Conservation (phyloP, 192 early-diverging fungal species). For the Dissophora globulifera region DNA sequence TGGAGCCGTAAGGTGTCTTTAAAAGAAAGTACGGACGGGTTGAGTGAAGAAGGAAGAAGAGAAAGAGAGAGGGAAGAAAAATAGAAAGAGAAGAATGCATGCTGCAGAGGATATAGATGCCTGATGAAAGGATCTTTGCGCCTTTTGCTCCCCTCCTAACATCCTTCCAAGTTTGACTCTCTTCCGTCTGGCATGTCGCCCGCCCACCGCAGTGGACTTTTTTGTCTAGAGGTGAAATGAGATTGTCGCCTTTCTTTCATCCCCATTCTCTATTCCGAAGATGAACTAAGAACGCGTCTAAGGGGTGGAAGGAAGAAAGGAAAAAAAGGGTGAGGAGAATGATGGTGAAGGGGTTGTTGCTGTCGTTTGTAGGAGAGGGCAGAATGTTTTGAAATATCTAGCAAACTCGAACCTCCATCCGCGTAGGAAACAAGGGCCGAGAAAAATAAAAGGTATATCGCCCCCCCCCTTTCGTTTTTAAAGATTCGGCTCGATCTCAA, state of each 20-base stretch:
- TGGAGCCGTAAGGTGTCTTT: no score
- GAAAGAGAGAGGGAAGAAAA: not conserved
- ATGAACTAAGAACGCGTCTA: not conserved
- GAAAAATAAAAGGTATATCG: no score
- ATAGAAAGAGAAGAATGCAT: not conserved
- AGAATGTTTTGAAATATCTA: not conserved
- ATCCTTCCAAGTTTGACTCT: no score
- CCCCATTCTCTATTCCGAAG: constrained; percentile 10
- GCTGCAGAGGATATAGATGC: not conserved
- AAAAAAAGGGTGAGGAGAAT: no score
- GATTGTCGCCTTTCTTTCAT: not conserved
- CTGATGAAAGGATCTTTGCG: no score
- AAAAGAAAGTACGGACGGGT: no score
- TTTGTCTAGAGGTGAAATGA: not conserved
- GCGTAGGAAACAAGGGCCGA: no score
- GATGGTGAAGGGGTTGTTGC: no score
- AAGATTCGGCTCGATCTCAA: constrained; percentile 17
- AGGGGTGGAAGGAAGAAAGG: not conserved
- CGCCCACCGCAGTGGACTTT: not conserved
- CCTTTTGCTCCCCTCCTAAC: no score
- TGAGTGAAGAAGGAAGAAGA: not conserved
- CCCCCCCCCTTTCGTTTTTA: not conserved
- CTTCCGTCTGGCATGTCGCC: no score
- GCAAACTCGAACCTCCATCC: no score
- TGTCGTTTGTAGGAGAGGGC: no score